Conservation (phyloP, 2,329 filamentous ascomycete genomes). For the Aspergillus oerlinghausenensis region DNA sequence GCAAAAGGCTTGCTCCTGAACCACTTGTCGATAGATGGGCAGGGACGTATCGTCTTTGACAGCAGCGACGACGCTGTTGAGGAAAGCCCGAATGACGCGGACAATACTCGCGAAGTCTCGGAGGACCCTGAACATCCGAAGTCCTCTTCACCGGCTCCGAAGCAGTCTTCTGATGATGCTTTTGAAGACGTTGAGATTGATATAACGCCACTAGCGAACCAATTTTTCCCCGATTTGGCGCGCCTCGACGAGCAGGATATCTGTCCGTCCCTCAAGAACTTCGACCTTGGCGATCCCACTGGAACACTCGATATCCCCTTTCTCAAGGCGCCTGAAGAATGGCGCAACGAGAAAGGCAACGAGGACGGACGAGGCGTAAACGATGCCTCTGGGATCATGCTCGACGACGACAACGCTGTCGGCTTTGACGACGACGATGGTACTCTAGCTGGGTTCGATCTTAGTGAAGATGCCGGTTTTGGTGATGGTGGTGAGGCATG, state of each 20-base stretch:
- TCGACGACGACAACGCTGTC: slow-evolving; percentile 78
- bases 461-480: slow-evolving; percentile 70
- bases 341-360: slow-evolving; percentile 63
- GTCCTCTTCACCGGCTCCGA: slow-evolving; percentile 19
- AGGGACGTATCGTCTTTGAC: slow-evolving; percentile 94
- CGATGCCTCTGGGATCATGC: slow-evolving; percentile 73
- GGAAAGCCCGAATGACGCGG: slow-evolving; percentile 39
- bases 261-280: slow-evolving; percentile 89
- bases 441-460: slow-evolving; percentile 64
- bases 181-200: slow-evolving; percentile 66
- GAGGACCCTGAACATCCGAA: slow-evolving; percentile 42
- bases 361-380: slow-evolving; percentile 51
- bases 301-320: slow-evolving; percentile 87
- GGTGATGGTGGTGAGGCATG: slow-evolving; percentile 94
- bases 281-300: slow-evolving; percentile 82
- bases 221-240: slow-evolving; percentile 80
- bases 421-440: slow-evolving; percentile 79
- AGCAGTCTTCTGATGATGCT: slow-evolving; percentile 32
- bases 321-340: slow-evolving; percentile 81
- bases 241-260: slow-evolving; percentile 81
- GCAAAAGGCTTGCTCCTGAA: slow-evolving; percentile 93
- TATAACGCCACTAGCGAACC: slow-evolving; percentile 65
- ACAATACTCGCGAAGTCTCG: slow-evolving; percentile 36
- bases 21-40: slow-evolving; percentile 89
- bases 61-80: slow-evolving; percentile 81